Evolutionary conservation across 1,284 basidiomycete species (phyloP), one percentile per base, ranked within the genome.

Genomic region (Xerocomus alliaceus): DNA sequence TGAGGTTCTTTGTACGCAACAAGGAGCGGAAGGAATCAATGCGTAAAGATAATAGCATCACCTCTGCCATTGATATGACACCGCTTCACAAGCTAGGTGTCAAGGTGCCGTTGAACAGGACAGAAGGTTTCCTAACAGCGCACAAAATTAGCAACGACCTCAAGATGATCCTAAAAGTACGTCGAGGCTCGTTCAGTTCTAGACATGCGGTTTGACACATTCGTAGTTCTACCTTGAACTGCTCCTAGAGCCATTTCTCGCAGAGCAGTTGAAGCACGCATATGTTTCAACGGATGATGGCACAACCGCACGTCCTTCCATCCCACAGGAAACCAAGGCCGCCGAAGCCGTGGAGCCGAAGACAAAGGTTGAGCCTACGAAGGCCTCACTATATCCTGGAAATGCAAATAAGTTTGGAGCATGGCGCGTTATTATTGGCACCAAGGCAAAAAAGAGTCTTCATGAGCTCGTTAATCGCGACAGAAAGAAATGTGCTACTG

Each of bases 371-470:
- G 83, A 83, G 53, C 81, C 84, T 0, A 77, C 86, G 75, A 84
- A 80, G 54, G 70, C 80, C 10, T 79, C 81, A 0, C 68, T 85
- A 0, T 81, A 84, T 65, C 83, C 84, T 61, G 82, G 84, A 28
- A 84, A 78, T 48, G 82, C 82, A 0, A 75, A 80, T 5, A 83
- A 80, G 0, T 83, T 87, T 46, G 86, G 85, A 0, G 78, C 82
- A 47, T 87, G 85, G 86, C 73, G 75, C 0, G 81, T 87, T 55
- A 71, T 84, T 13, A 79, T 87, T 15, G 80, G 81, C 3, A 79
- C 74, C 0, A 72, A 79, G 8, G 85, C 82, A 2, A 78, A 80
- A 37, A 73, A 73, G 22, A 77, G 83, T 54, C 67, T 87, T 7
- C 79, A 82, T 4, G 74, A 79, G 28, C 66, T 77, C 12, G 78